These are phyloP conservation scores for Heteromeles arbutifolia DNA, from an alignment of 306 rosid species.

Conservation along the genomic window DNA sequence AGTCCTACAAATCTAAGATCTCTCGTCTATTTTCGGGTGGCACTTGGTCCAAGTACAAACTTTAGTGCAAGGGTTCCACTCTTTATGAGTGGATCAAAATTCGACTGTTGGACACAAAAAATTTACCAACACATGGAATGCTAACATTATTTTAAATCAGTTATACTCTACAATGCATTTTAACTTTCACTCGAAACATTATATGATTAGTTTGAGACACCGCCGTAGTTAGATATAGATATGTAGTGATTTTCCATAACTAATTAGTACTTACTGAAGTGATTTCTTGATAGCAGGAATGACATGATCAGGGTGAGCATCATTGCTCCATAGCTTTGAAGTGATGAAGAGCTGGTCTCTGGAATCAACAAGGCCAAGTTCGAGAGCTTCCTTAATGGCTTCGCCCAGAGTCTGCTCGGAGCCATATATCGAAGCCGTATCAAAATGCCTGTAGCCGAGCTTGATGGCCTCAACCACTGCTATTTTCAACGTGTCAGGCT, in stretches of 20 bases:
- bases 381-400: constrained; percentile 18
- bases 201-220: too few relatives aligned
- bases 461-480: constrained; percentile 18
- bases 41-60: background rate
- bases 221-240: background rate
- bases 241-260: background rate
- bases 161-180: too few relatives aligned
- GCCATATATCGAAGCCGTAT: constrained; percentile 14
- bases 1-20: too few relatives aligned
- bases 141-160: background rate
- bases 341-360: constrained; percentile 19
- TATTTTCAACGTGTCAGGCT: background rate
- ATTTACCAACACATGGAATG: background rate
- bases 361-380: constrained; percentile 9
- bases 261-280: background rate
- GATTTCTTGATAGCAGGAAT: constrained; percentile 19
- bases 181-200: background rate
- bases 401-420: constrained; percentile 22
- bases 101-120: background rate
- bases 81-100: too few relatives aligned
- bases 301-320: constrained; percentile 16
- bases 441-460: constrained; percentile 25
- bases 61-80: background rate
- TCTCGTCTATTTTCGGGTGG: background rate
- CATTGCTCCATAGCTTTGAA: constrained; percentile 16